phyloP scores from a whole-genome alignment of 2,329 filamentous ascomycete genomes.

The Fusarium tupiense region DNA sequence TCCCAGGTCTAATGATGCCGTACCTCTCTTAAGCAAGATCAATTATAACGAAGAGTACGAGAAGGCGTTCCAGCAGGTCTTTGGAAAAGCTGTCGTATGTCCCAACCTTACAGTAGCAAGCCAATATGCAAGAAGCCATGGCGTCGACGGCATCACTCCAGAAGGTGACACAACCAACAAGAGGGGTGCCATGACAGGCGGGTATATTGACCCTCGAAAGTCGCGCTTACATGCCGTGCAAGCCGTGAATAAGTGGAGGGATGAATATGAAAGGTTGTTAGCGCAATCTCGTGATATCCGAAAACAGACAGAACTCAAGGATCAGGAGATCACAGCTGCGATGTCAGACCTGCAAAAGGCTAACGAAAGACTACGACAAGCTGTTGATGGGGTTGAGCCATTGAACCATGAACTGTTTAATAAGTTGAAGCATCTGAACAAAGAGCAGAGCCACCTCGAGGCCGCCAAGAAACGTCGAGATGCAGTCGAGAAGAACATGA shows the following conservation, averaged over 20 bases:
- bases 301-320: constrained; percentile 77
- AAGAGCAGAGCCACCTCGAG: constrained; percentile 77
- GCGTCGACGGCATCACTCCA: constrained; percentile 90
- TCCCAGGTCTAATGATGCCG: constrained; percentile 85
- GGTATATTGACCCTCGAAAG: constrained; percentile 86
- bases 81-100: constrained; percentile 94
- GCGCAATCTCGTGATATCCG: constrained; percentile 73
- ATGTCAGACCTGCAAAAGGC: constrained; percentile 85
- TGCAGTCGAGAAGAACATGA: constrained; percentile 78
- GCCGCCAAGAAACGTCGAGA: constrained; percentile 71
- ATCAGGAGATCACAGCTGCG: constrained; percentile 90
- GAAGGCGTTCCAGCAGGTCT: constrained; percentile 91
- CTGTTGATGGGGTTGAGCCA: constrained; percentile 84
- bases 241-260: constrained; percentile 77
- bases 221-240: constrained; percentile 89
- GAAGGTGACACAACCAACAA: constrained; percentile 96
- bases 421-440: constrained; percentile 79
- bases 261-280: constrained; percentile 75
- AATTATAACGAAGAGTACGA: constrained; percentile 81
- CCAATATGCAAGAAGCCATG: constrained; percentile 92
- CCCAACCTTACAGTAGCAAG: constrained; percentile 87
- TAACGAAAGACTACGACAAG: constrained; percentile 79
- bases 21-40: constrained; percentile 87
- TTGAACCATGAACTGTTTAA: constrained; percentile 79
- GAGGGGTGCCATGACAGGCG: constrained; percentile 93